Conservation (phyloP, 2,329 filamentous ascomycete genomes). For the Pseudocercospora fijiensis region DNA sequence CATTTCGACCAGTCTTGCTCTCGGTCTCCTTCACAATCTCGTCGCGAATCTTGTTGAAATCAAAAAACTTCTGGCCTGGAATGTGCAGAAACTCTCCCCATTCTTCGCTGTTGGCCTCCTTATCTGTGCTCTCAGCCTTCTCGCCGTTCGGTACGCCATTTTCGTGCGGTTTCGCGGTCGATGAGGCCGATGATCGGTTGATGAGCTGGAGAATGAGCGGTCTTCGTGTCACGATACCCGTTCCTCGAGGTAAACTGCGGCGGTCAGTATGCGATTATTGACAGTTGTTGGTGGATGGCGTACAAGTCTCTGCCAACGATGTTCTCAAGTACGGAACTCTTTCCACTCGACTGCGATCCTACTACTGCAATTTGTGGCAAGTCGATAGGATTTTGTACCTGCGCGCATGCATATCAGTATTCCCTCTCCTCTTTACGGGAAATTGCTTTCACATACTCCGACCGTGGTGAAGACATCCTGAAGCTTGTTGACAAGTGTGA, state of each 20-base stretch:
- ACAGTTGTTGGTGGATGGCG: constrained; percentile 43
- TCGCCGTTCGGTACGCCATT: constrained; percentile 81
- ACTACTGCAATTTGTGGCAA: constrained; percentile 97
- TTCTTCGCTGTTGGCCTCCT: constrained; percentile 87
- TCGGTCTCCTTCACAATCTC: constrained; percentile 97
- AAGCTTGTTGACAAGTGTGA: constrained; percentile 93
- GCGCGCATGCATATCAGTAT: constrained; percentile 29
- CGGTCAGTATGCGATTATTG: constrained; percentile 19
- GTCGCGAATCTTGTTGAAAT: constrained; percentile 97
- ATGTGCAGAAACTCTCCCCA: constrained; percentile 99
- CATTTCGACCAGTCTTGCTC: constrained; percentile 92
- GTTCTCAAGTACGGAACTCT: constrained; percentile 98
- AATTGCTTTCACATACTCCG: constrained; percentile 59
- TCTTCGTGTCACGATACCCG: constrained; percentile 93
- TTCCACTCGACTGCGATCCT: constrained; percentile 97
- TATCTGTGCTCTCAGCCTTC: constrained; percentile 59
- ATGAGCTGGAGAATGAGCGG: constrained; percentile 97
- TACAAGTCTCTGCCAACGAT: constrained; percentile 99
- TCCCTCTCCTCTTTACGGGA: constrained; percentile 9
- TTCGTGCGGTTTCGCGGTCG: constrained; percentile 55
- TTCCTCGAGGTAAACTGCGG: constrained; percentile 85
- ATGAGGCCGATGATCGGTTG: constrained; percentile 67
- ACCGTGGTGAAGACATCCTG: constrained; percentile 99
- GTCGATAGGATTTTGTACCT: constrained; percentile 99
- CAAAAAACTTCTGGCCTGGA: constrained; percentile 93